Percentiles rank a stretch among this genome's conserved stretches.
phyloP scores from a whole-genome alignment of 306 rosid species.

The Acacia acuminata region DNA sequence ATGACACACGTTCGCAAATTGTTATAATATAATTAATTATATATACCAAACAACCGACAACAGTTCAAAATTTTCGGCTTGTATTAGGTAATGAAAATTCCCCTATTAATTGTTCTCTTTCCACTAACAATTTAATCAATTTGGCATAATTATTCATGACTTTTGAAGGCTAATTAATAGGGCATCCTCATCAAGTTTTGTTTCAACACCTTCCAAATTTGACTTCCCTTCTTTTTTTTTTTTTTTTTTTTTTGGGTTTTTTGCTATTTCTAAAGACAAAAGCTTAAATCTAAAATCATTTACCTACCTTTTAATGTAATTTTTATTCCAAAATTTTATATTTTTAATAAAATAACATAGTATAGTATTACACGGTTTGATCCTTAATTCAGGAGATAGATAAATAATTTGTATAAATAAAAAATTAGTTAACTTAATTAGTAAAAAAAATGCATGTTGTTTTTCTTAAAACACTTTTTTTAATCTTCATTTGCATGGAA shows the following conservation, averaged over 20 bases:
- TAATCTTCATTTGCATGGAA: no score
- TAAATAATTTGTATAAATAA: no score
- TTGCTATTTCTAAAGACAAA: neutral
- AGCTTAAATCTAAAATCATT: neutral
- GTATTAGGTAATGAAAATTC: constrained; percentile 14
- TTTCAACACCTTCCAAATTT: constrained; percentile 24
- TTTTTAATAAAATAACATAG: neutral
- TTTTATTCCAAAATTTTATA: neutral
- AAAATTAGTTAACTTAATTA: no score
- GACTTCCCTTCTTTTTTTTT: neutral
- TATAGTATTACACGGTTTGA: no score
- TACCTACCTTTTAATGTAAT: neutral
- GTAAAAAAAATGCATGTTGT: no score
- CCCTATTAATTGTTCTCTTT: neutral
- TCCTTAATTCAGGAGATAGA: no score
- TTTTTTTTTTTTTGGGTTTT: no score
- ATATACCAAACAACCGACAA: neutral
- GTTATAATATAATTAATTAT: no score
- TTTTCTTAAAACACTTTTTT: no score
- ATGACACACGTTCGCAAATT: neutral
- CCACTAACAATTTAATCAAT: neutral
- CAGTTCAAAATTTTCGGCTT: neutral
- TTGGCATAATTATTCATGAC: neutral
- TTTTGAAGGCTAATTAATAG: neutral
- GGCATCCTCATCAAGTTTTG: neutral